Evolutionary conservation across 2,329 filamentous ascomycete species (phyloP).

Genomic region (Ambrosiella beaveri): DNA sequence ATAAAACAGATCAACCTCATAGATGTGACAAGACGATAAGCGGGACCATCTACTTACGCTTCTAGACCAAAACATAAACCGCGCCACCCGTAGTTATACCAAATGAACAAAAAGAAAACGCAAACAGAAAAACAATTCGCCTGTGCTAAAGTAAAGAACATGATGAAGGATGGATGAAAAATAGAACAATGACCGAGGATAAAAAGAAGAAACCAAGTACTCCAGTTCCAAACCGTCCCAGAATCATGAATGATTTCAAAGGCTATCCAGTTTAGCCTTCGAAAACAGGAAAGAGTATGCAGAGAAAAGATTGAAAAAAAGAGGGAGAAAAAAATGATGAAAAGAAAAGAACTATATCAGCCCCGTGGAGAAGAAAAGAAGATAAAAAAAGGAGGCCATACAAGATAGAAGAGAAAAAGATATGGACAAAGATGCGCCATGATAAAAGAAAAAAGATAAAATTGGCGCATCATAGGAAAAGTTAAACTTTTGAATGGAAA

Average conservation of each 20-base stretch:
- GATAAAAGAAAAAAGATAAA: constrained; percentile 2
- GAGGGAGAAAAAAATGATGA: neutral
- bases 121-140: constrained; percentile 10
- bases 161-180: constrained; percentile 2
- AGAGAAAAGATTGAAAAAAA: constrained; percentile 6
- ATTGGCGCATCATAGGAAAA: neutral
- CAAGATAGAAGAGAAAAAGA: neutral
- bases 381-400: neutral
- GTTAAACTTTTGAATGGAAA: neutral
- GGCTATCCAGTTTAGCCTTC: constrained; percentile 12
- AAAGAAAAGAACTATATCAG: constrained; percentile 5
- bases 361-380: neutral
- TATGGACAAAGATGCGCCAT: neutral
- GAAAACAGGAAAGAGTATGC: constrained; percentile 15
- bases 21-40: too few species aligned
- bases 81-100: constrained; percentile 1
- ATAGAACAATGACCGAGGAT: neutral
- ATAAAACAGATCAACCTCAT: neutral
- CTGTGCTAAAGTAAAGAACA: constrained; percentile 10
- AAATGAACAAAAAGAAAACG: constrained; percentile 12
- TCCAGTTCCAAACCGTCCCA: constrained; percentile 12
- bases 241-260: constrained; percentile 11
- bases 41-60: neutral
- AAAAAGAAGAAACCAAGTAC: constrained; percentile 12
- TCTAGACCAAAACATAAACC: constrained; percentile 5